Conservation (phyloP, 106 monocot genomes). For the Dactylorhiza incarnata region DNA sequence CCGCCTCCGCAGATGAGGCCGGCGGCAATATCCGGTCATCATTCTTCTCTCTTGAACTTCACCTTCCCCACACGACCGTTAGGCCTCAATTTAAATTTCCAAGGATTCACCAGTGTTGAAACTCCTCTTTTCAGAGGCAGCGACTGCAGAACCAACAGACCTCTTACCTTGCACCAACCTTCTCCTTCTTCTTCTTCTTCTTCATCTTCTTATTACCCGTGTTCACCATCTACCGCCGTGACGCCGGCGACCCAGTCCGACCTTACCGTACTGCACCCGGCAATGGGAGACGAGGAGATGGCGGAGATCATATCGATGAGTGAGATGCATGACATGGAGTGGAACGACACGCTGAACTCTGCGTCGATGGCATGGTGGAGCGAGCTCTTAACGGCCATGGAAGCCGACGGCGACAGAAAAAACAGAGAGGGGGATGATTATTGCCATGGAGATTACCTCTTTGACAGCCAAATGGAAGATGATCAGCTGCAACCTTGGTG, state of each 20-base stretch:
- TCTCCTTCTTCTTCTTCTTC: conserved; percentile 21
- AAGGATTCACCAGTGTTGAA: conserved; percentile 6
- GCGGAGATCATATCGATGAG: conserved; percentile 61
- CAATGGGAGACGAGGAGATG: conserved; percentile 72
- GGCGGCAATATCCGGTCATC: not conserved
- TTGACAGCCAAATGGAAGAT: too few relatives aligned
- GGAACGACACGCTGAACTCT: conserved; percentile 76
- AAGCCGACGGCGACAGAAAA: conserved; percentile 7
- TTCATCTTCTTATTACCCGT: conserved; percentile 22
- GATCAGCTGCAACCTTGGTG: too few relatives aligned
- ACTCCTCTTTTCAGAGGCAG: conserved; percentile 2
- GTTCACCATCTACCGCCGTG: not conserved
- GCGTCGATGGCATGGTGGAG: conserved; percentile 81
- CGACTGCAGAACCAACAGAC: not conserved
- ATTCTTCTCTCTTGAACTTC: conserved; percentile 10
- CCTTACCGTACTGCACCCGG: conserved; percentile 37
- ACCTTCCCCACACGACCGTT: not conserved
- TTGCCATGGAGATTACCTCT: too few relatives aligned
- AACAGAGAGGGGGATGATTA: too few relatives aligned
- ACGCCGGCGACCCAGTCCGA: not conserved
- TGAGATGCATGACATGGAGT: conserved; percentile 77
- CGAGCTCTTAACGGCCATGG: conserved; percentile 47
- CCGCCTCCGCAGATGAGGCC: too few relatives aligned
- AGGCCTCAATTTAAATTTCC: not conserved
- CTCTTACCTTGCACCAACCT: not conserved